phyloP scores from a whole-genome alignment of 257 asterid species.

The Fraxinus quadrangulata region DNA sequence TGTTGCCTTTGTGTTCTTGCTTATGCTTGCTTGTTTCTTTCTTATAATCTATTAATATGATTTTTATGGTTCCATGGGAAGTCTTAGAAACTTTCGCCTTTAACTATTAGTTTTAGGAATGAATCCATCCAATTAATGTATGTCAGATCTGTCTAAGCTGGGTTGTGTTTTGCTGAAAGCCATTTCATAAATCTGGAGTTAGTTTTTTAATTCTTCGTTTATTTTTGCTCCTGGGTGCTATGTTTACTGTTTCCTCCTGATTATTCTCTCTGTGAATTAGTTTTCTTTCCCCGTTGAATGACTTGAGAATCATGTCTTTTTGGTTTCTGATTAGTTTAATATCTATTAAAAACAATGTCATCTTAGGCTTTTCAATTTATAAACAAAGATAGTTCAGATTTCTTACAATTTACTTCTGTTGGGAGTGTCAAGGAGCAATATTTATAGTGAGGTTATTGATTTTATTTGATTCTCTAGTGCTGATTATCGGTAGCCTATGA shows the following conservation, averaged over 20 bases:
- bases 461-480: background rate
- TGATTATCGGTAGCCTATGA: background rate
- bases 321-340: background rate
- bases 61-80: background rate
- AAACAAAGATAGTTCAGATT: background rate
- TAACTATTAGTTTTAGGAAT: background rate
- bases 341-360: background rate
- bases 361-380: background rate
- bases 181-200: conserved; percentile 1
- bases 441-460: background rate
- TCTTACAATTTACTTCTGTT: background rate
- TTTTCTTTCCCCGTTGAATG: background rate
- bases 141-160: background rate
- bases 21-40: background rate
- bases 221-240: background rate
- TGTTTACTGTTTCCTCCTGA: conserved; percentile 1
- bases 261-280: background rate
- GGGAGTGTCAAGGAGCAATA: background rate
- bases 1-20: background rate
- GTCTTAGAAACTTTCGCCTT: conserved; percentile 13
- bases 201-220: background rate
- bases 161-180: background rate
- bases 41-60: conserved; percentile 8
- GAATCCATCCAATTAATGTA: background rate
- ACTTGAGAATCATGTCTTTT: background rate